These are phyloP conservation scores for Boletus vinaceobasis DNA, from an alignment of 768 basidiomycete genomes.

Conservation along the genomic window DNA sequence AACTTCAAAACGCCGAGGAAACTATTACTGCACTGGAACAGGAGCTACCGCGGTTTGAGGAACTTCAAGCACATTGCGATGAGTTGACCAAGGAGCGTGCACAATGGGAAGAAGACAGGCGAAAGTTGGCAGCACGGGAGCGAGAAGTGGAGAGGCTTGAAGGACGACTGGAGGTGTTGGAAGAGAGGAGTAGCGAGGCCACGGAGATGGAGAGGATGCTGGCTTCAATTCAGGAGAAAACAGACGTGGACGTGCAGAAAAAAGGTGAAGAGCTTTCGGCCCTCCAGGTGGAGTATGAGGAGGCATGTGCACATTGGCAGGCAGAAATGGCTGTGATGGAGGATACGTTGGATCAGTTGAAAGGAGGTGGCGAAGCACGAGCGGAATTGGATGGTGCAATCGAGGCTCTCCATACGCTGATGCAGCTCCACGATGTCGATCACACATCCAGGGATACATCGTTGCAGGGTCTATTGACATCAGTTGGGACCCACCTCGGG, in stretches of 20 bases:
- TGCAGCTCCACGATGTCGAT: constrained; percentile 56
- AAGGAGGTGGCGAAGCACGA: constrained; percentile 37
- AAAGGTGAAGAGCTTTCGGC: constrained; percentile 38
- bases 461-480: constrained; percentile 44
- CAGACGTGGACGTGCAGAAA: constrained; percentile 38
- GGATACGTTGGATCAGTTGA: constrained; percentile 47
- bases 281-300: constrained; percentile 39
- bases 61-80: constrained; percentile 45
- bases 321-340: constrained; percentile 47
- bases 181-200: constrained; percentile 40
- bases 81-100: constrained; percentile 47
- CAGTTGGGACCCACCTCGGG: constrained; percentile 51
- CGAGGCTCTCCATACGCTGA: constrained; percentile 46
- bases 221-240: constrained; percentile 33
- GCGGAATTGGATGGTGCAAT: constrained; percentile 52
- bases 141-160: constrained; percentile 38
- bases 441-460: constrained; percentile 47
- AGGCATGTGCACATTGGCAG: constrained; percentile 50
- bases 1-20: constrained; percentile 65
- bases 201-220: constrained; percentile 40
- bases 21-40: constrained; percentile 55
- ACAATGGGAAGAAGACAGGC: constrained; percentile 49
- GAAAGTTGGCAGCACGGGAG: constrained; percentile 35
- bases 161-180: constrained; percentile 40
- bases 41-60: constrained; percentile 51